Evolutionary conservation across 1,284 basidiomycete species (phyloP).

Genomic region (Rhodofomes roseus): DNA sequence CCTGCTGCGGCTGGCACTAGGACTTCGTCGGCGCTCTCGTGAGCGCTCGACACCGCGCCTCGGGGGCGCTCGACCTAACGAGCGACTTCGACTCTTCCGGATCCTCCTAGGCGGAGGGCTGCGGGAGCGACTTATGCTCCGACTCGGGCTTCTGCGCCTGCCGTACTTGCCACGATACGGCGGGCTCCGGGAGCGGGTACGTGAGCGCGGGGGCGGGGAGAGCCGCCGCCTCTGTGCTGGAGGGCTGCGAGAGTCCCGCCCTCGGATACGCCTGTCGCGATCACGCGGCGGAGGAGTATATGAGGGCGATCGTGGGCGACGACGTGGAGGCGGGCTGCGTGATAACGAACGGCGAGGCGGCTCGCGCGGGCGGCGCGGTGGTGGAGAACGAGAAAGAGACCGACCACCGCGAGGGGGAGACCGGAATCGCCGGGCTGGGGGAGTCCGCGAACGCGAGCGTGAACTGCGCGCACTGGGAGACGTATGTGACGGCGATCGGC

Average conservation of each 20-base stretch:
- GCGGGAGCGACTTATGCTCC: slow-evolving; percentile 26
- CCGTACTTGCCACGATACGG: slow-evolving; percentile 17
- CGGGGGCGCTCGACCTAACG: slow-evolving; percentile 17
- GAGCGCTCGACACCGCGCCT: slow-evolving; percentile 17
- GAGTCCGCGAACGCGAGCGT: slow-evolving; percentile 17
- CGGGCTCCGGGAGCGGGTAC: slow-evolving; percentile 23
- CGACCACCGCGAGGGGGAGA: slow-evolving; percentile 23
- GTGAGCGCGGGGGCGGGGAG: slow-evolving; percentile 37
- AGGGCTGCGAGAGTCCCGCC: slow-evolving; percentile 52
- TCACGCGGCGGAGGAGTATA: slow-evolving; percentile 42
- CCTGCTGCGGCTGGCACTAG: slow-evolving; percentile 19
- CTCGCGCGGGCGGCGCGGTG: slow-evolving; percentile 19
- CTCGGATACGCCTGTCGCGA: slow-evolving; percentile 32
- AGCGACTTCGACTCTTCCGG: slow-evolving; percentile 23
- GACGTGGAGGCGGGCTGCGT: slow-evolving; percentile 27
- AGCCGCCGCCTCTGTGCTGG: slow-evolving; percentile 50
- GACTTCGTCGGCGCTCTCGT: slow-evolving; percentile 24
- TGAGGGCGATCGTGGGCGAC: slow-evolving; percentile 36
- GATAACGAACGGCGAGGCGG: slow-evolving; percentile 19
- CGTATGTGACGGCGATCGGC: slow-evolving; percentile 34
- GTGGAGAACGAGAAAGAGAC: slow-evolving; percentile 19
- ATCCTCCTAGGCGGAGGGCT: slow-evolving; percentile 35
- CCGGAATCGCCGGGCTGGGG: slow-evolving; percentile 33
- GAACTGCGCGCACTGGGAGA: slow-evolving; percentile 21
- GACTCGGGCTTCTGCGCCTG: slow-evolving; percentile 21